phyloP scores from a whole-genome alignment of 208 protist species.

The Wallacemonas sp. region DNA sequence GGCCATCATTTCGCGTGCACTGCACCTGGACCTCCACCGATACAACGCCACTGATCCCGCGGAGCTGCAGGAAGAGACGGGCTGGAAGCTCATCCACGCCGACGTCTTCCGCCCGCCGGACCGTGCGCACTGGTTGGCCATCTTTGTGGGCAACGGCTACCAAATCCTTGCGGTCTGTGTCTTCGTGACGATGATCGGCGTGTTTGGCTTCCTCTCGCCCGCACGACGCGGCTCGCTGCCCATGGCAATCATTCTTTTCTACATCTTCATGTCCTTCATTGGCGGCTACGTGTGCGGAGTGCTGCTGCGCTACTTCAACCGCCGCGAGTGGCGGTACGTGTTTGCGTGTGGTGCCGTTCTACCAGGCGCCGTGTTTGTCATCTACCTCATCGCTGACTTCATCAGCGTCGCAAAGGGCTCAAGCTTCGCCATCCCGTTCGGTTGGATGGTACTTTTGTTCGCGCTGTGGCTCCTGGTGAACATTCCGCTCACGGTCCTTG shows the following conservation, averaged over 20 bases:
- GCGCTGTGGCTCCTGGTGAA: constrained; percentile 92
- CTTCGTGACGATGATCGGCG: constrained; percentile 87
- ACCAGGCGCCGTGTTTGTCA: constrained; percentile 55
- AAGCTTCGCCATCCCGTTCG: constrained; percentile 63
- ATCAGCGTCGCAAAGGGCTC: constrained; percentile 65
- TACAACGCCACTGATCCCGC: constrained; percentile 85
- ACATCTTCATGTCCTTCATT: constrained; percentile 77
- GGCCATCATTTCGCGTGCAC: constrained; percentile 95
- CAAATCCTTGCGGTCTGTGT: constrained; percentile 92
- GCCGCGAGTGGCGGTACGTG: constrained; percentile 92
- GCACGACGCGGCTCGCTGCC: constrained; percentile 93
- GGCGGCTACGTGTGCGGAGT: constrained; percentile 94
- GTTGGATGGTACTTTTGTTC: constrained; percentile 57
- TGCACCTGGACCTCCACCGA: constrained; percentile 95
- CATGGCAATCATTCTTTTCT: constrained; percentile 76
- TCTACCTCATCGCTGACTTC: constrained; percentile 70
- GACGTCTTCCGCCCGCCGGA: constrained; percentile 96
- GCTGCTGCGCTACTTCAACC: constrained; percentile 91
- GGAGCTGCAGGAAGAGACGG: constrained; percentile 81
- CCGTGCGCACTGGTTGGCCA: constrained; percentile 78
- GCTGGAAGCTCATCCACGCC: constrained; percentile 98
- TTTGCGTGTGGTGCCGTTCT: constrained; percentile 71
- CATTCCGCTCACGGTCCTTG: constrained; percentile 95
- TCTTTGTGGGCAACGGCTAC: constrained; percentile 93
- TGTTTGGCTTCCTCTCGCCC: constrained; percentile 96